These are phyloP conservation scores for Pseudonitzschia delicatissima DNA, from an alignment of 108 stramenopile species.

Conservation along the genomic window DNA sequence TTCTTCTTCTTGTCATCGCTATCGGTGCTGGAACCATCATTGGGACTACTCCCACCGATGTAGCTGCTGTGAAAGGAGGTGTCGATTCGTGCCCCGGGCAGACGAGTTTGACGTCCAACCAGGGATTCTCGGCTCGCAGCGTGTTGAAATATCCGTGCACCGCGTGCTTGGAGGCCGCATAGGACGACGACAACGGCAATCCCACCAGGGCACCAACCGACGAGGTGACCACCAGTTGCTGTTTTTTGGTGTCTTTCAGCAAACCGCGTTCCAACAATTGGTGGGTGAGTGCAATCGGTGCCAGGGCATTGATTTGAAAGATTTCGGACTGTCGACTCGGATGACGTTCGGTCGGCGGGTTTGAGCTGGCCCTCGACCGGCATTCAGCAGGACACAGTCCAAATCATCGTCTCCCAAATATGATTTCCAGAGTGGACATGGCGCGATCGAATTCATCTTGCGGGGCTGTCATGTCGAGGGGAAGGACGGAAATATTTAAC, in stretches of 20 bases:
- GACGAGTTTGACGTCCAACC: constrained; percentile 49
- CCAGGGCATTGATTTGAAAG: constrained; percentile 40
- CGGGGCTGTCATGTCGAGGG: constrained; percentile 37
- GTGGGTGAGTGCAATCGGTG: constrained; percentile 39
- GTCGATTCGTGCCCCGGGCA: constrained; percentile 65
- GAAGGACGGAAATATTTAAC: constrained; percentile 20
- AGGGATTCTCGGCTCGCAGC: constrained; percentile 45
- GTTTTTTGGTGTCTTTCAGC: constrained; percentile 13
- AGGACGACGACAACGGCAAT: constrained; percentile 60
- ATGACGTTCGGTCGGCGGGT: constrained; percentile 16
- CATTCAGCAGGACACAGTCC: constrained; percentile 47
- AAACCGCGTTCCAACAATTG: constrained; percentile 17
- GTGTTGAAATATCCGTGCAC: constrained; percentile 61
- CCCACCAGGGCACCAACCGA: constrained; percentile 55
- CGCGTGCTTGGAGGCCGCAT: constrained; percentile 68
- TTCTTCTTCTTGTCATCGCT: background rate
- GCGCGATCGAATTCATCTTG: constrained; percentile 23
- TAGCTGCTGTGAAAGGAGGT: constrained; percentile 44
- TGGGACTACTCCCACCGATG: constrained; percentile 5
- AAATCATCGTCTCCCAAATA: constrained; percentile 7
- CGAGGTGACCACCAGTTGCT: constrained; percentile 53
- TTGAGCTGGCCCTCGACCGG: constrained; percentile 47
- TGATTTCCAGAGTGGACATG: constrained; percentile 8
- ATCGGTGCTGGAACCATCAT: background rate
- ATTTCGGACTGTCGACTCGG: constrained; percentile 21